phyloP scores from a whole-genome alignment of 495 filamentous ascomycete genomes.

The Chaetomium cochliodes region DNA sequence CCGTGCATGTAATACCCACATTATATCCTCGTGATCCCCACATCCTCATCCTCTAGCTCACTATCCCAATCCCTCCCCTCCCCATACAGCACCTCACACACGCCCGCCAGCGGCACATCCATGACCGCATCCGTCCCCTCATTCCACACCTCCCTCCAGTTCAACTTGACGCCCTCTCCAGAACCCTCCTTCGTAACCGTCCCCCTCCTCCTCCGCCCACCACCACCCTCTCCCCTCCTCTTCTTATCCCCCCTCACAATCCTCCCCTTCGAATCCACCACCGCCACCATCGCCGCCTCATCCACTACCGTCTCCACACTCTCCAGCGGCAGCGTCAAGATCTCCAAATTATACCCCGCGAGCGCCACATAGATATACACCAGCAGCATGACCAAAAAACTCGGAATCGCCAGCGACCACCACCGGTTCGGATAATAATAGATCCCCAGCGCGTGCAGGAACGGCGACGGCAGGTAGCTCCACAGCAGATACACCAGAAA shows the following conservation, averaged over 20 bases:
- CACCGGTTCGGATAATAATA: conserved; percentile 96
- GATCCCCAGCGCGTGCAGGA: conserved; percentile 89
- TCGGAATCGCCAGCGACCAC: conserved; percentile 92
- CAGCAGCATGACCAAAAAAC: conserved; percentile 82
- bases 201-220: conserved; percentile 50
- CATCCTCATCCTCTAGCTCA: conserved; percentile 24
- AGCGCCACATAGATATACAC: conserved; percentile 94
- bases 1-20: neutral
- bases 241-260: conserved; percentile 50
- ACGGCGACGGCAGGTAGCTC: conserved; percentile 88
- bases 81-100: conserved; percentile 89
- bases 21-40: conserved; percentile 21
- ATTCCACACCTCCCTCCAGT: conserved; percentile 83
- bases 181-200: conserved; percentile 33
- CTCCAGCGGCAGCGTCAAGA: conserved; percentile 76
- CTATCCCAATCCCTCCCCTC: conserved; percentile 42
- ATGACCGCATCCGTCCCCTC: conserved; percentile 95
- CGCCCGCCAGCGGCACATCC: conserved; percentile 93
- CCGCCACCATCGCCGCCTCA: conserved; percentile 80
- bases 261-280: conserved; percentile 69
- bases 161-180: conserved; percentile 31
- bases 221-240: conserved; percentile 44
- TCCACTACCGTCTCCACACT: conserved; percentile 91
- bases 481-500: conserved; percentile 92
- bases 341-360: conserved; percentile 84